Percentiles rank a stretch among this genome's conserved stretches.
Conservation (phyloP, 305 asterid genomes). For the Striga hermonthica region DNA sequence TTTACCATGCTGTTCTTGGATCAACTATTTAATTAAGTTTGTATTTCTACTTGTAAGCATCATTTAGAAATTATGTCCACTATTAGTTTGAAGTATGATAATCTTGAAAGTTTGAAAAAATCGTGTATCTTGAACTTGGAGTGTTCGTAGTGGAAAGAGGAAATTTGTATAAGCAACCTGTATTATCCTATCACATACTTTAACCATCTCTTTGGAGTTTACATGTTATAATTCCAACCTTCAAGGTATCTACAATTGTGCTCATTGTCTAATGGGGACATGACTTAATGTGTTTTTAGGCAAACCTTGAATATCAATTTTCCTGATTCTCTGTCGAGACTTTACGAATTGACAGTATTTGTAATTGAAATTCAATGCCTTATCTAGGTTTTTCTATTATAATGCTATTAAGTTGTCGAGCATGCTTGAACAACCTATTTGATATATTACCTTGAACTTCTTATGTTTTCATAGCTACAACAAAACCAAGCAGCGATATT, state of each 20-base stretch:
- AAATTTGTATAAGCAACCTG: slow-evolving; percentile 22
- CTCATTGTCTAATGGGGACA: no score
- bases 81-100: slow-evolving; percentile 4
- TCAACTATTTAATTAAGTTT: slow-evolving; percentile 95
- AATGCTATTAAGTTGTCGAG: no score
- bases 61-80: slow-evolving; percentile 10
- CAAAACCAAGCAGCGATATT: slow-evolving; percentile 81
- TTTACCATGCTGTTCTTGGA: slow-evolving; percentile 96
- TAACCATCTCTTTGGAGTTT: neutral
- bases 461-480: slow-evolving; percentile 57
- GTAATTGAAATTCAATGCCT: no score
- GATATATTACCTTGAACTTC: slow-evolving; percentile 25
- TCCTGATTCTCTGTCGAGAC: neutral
- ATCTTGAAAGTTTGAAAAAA: slow-evolving; percentile 18
- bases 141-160: slow-evolving; percentile 3
- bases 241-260: neutral
- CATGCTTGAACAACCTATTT: slow-evolving; percentile 20
- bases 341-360: no score
- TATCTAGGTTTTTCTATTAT: slow-evolving; percentile 9
- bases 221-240: slow-evolving; percentile 17
- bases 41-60: slow-evolving; percentile 89
- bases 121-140: slow-evolving; percentile 19
- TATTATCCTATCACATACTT: slow-evolving; percentile 14
- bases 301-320: slow-evolving; percentile 10
- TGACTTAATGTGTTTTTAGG: neutral